Percentiles rank a stretch among this genome's conserved stretches.
These are phyloP conservation scores for Lobosporangium transversale DNA, from an alignment of 192 early-diverging fungal species.

Conservation along the genomic window DNA sequence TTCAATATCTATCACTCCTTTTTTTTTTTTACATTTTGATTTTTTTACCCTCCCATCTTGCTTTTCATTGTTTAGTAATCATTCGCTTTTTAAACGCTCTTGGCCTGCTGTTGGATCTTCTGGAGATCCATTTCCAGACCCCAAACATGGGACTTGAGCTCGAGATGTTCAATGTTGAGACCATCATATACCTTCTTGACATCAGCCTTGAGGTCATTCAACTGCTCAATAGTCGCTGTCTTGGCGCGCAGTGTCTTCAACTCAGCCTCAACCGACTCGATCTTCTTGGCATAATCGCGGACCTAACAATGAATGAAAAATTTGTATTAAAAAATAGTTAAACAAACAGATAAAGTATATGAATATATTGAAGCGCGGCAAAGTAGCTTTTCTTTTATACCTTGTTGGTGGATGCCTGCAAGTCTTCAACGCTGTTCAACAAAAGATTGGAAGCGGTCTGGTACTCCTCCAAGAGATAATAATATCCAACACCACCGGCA, in stretches of 20 bases:
- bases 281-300: constrained; percentile 78
- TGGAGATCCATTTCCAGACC: constrained; percentile 64
- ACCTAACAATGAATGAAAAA: constrained; percentile 51
- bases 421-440: constrained; percentile 79
- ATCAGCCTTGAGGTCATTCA: constrained; percentile 59
- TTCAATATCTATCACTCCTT: too few species aligned
- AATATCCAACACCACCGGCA: constrained; percentile 80
- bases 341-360: neutral
- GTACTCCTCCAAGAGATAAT: constrained; percentile 90
- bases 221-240: constrained; percentile 70
- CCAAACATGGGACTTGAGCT: constrained; percentile 87
- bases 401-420: constrained; percentile 81
- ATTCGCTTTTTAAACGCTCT: constrained; percentile 36
- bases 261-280: constrained; percentile 78
- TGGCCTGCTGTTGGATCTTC: constrained; percentile 48
- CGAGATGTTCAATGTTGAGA: constrained; percentile 82
- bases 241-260: constrained; percentile 62
- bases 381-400: too few species aligned
- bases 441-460: constrained; percentile 74
- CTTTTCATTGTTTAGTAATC: neutral
- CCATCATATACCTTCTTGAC: constrained; percentile 72
- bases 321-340: neutral
- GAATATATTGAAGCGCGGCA: neutral
- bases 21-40: neutral
- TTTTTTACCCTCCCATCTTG: neutral